phyloP scores from a whole-genome alignment of 257 asterid genomes.

The Solanum dulcamara region DNA sequence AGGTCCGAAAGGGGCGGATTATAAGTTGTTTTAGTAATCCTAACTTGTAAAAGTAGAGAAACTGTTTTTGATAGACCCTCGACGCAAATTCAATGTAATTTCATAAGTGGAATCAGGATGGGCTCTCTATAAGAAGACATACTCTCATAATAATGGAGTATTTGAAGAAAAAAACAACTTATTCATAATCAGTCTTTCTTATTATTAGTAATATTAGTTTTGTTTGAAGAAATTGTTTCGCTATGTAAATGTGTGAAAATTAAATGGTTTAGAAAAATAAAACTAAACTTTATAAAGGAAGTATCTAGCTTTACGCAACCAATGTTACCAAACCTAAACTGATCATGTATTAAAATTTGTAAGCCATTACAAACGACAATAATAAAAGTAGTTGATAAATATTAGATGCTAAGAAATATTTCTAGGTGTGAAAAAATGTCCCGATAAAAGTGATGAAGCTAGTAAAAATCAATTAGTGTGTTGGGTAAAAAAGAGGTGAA shows the following conservation, averaged over 20 bases:
- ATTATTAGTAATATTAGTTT: neutral
- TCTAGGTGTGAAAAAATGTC: neutral
- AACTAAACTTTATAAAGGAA: neutral
- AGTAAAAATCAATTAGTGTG: neutral
- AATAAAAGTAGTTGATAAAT: neutral
- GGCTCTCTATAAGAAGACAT: neutral
- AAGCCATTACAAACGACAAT: too few relatives aligned
- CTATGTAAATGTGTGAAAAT: neutral
- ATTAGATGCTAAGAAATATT: neutral
- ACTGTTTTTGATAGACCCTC: neutral
- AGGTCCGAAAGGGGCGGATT: neutral
- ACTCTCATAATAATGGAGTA: neutral
- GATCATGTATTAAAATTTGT: too few relatives aligned
- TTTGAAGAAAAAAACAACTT: neutral
- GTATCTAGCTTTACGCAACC: neutral
- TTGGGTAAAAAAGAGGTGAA: neutral
- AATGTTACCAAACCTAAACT: neutral
- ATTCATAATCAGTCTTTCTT: neutral
- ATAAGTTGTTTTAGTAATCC: neutral
- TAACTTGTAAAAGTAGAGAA: neutral
- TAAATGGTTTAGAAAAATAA: neutral
- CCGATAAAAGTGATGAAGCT: neutral
- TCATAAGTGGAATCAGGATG: too few relatives aligned
- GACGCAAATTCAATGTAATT: neutral
- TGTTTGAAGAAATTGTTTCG: neutral